Conservation (phyloP, 805 yeast genomes). For the Myxozyma neglecta region DNA sequence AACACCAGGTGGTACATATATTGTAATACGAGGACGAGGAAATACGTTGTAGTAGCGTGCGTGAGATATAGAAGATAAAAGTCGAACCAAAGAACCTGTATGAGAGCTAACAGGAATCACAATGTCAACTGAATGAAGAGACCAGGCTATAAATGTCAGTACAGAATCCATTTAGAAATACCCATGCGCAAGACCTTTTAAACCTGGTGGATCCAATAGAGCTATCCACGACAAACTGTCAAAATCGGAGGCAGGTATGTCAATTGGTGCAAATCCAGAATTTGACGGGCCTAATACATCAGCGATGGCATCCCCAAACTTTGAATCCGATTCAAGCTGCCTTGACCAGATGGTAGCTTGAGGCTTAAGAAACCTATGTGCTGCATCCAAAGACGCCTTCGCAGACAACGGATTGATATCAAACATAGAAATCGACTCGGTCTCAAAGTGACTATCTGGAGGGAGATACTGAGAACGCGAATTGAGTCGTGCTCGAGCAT, state of each 20-base stretch:
- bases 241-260: conserved; percentile 22
- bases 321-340: conserved; percentile 12
- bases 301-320: conserved; percentile 16
- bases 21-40: conserved; percentile 28
- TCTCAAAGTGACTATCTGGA: background rate
- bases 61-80: conserved; percentile 16
- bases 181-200: conserved; percentile 9
- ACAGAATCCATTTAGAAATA: no score
- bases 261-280: conserved; percentile 29
- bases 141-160: conserved; percentile 13
- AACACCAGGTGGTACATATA: conserved; percentile 28
- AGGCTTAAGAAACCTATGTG: conserved; percentile 14
- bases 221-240: conserved; percentile 22
- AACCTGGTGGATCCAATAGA: conserved; percentile 8
- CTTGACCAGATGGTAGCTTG: conserved; percentile 27
- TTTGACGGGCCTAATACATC: conserved; percentile 16
- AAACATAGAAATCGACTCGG: conserved; percentile 17
- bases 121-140: conserved; percentile 23
- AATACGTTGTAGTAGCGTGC: conserved; percentile 25
- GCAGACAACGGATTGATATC: conserved; percentile 16
- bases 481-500: conserved; percentile 27
- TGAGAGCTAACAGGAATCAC: conserved; percentile 24
- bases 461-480: conserved; percentile 11
- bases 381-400: conserved; percentile 18
- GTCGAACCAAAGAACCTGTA: conserved; percentile 22